These are phyloP conservation scores for Aspergillus neoniger DNA, from an alignment of 2,329 filamentous ascomycete species.

Conservation along the genomic window DNA sequence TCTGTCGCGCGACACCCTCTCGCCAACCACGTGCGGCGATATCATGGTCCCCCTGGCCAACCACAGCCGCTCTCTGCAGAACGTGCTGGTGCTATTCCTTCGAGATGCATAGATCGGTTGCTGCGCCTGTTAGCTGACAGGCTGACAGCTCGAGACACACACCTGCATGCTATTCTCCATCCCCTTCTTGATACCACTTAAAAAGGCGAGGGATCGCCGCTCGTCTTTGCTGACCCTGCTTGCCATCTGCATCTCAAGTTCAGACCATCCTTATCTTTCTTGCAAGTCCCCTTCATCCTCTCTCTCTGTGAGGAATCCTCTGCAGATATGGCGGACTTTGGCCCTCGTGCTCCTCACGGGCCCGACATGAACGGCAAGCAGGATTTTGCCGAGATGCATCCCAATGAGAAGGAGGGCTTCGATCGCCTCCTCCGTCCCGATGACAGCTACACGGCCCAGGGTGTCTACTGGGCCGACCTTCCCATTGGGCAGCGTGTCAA, in stretches of 20 bases:
- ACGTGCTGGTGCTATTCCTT: background rate
- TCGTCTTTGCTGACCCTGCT: background rate
- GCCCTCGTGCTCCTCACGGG: background rate
- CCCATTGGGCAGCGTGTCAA: slow-evolving; percentile 3
- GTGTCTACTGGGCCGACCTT: slow-evolving; percentile 9
- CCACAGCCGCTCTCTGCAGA: background rate
- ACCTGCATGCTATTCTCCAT: background rate
- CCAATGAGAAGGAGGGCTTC: background rate
- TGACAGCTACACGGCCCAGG: slow-evolving; percentile 5
- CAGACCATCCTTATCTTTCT: background rate
- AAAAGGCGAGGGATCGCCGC: background rate
- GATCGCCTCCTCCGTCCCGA: slow-evolving; percentile 3
- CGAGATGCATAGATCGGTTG: background rate
- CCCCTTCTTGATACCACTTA: background rate
- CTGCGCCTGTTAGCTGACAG: background rate
- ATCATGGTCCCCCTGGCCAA: background rate
- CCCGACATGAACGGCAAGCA: slow-evolving; percentile 5
- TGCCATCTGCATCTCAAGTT: background rate
- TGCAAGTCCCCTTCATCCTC: background rate
- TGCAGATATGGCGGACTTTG: slow-evolving; percentile 2
- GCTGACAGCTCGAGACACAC: background rate
- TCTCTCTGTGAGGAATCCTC: background rate
- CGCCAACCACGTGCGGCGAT: background rate
- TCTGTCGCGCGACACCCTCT: background rate
- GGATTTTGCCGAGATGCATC: slow-evolving; percentile 4